phyloP scores from a whole-genome alignment of 495 filamentous ascomycete species.

The Hypoxylon fragiforme region DNA sequence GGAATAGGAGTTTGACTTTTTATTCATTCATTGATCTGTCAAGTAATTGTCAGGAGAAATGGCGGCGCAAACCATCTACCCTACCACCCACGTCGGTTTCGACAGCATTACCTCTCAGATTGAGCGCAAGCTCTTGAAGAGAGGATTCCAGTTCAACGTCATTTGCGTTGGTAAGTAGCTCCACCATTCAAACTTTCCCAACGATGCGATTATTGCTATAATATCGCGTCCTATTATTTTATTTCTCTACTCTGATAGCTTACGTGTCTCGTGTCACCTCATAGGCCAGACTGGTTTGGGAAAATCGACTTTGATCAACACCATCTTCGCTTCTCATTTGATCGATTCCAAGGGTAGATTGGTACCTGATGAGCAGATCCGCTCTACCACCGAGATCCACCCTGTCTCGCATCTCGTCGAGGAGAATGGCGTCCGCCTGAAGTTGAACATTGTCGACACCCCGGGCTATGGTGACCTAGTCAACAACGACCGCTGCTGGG shows the following conservation, averaged over 20 bases:
- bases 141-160: conserved; percentile 99
- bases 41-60: conserved; percentile 38
- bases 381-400: conserved; percentile 96
- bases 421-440: conserved; percentile 97
- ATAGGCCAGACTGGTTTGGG: conserved; percentile 96
- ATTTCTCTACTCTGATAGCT: no score
- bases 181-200: neutral
- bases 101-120: conserved; percentile 99
- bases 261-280: conserved; percentile 40
- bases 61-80: conserved; percentile 68
- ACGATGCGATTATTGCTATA: neutral
- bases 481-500: conserved; percentile 99
- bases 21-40: conserved; percentile 25
- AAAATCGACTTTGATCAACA: conserved; percentile 99
- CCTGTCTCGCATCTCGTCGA: conserved; percentile 98
- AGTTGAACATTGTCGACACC: conserved; percentile 96
- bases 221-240: conserved; percentile 5
- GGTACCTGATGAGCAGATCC: conserved; percentile 86
- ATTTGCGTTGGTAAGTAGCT: conserved; percentile 93
- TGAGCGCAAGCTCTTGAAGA: conserved; percentile 98
- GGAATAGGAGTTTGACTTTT: conserved; percentile 45
- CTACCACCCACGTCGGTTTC: conserved; percentile 97
- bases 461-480: conserved; percentile 98
- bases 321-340: conserved; percentile 99
- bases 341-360: conserved; percentile 98